Base-by-base conservation (phyloP, 495 filamentous ascomycete genomes). In the Aspergillus affinis region DNA sequence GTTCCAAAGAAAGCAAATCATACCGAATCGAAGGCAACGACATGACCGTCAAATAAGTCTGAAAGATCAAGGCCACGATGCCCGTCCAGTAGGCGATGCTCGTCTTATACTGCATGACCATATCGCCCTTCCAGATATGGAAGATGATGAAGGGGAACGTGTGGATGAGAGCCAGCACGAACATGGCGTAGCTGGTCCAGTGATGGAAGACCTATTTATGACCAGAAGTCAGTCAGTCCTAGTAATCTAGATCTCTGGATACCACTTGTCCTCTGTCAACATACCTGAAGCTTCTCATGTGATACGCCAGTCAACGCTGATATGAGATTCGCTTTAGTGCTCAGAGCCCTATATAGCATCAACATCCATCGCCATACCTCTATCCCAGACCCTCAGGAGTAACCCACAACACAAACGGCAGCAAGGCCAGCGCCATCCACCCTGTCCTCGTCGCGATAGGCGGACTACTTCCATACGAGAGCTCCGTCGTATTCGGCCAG, bases 101-200 rank as follows among this genome's bases (percentile, higher is more conserved):
- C 8, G 62, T 73, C 17, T 67, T 72, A 74, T 77, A 86, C 48
- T 78, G 63, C 54, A 61, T 57, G n/a, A 75, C 70, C 72, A 86
- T 81, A 48, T 82, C 78, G 3, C 77, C 77, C 52, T 70, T 76
- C 63, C 67, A 63, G 29, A 82, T 76, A 58, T 83, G 66, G 64
- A 78, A 76, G 8, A 85, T 72, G 60, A 86, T 77, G 62, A 86
- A 87, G 0, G 83, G 83, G 54, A 86, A 82, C 0, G 83, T 85
- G 61, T 87, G 84, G 0, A 86, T 57, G 1, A 85, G 61, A 0
- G 75, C 76, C 0, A 86, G 72, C 8, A 78, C 71, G 49, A 85
- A 82, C 72, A 83, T 79, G n/a, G 78, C 74, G 64, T 75, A 85
- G 32, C 71, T 69, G 2, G 75, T 75, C 81, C 81, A 85, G 32